phyloP scores from a whole-genome alignment of 176 grass and related monocot species.

The Puccinellia tenuiflora region DNA sequence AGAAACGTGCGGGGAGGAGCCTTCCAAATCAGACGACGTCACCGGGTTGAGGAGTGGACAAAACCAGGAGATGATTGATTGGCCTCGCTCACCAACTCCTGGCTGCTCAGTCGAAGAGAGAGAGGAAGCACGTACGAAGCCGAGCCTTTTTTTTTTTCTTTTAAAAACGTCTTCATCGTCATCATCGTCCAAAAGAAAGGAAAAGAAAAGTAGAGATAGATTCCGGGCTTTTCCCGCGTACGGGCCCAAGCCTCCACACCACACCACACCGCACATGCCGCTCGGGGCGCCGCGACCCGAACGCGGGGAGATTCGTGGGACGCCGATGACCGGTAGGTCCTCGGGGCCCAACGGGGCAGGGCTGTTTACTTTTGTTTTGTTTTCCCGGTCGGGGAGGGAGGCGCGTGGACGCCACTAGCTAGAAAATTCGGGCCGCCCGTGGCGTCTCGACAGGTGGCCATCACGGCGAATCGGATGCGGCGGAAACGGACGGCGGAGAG shows the following conservation, averaged over 20 bases:
- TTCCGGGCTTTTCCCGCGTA: neutral
- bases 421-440: neutral
- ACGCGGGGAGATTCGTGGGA: neutral
- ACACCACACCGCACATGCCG: no score
- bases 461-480: neutral
- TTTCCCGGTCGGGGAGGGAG: no score
- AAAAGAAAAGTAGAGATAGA: neutral
- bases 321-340: neutral
- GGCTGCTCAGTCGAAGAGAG: neutral
- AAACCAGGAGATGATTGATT: neutral
- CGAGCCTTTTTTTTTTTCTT: no score
- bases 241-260: conserved; percentile 23
- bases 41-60: neutral
- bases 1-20: neutral
- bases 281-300: no score
- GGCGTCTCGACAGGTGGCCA: conserved; percentile 29
- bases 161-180: neutral
- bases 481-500: conserved; percentile 4
- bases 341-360: neutral
- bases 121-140: neutral
- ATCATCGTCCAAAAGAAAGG: neutral
- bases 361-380: no score
- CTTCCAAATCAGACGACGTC: neutral
- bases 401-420: neutral
- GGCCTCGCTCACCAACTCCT: neutral